A percentile compares a stretch with the other conserved stretches of the same genome.
Evolutionary conservation across 2,329 filamentous ascomycete species (phyloP).

Genomic region (Fusarium sp.): DNA sequence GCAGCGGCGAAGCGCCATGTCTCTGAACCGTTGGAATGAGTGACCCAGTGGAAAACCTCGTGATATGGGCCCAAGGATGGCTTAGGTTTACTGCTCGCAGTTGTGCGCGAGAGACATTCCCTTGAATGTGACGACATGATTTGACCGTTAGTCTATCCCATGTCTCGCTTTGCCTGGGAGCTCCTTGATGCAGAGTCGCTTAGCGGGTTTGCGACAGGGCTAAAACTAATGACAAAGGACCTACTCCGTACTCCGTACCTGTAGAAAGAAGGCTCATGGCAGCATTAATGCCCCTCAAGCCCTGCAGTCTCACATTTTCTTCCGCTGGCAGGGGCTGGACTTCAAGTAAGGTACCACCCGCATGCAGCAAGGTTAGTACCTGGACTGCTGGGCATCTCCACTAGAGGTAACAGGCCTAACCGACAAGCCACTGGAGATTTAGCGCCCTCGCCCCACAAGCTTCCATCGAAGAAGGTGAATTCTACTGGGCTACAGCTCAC

Average conservation of each 20-base stretch:
- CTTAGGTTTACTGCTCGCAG: constrained; percentile 4
- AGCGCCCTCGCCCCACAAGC: constrained; percentile 41
- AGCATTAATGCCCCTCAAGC: constrained; percentile 25
- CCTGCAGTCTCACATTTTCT: constrained; percentile 25
- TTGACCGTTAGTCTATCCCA: constrained; percentile 1
- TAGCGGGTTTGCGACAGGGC: constrained; percentile 13
- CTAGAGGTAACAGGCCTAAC: constrained; percentile 33
- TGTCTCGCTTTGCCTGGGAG: constrained; percentile 6
- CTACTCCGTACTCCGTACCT: too few species aligned
- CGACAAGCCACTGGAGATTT: constrained; percentile 39
- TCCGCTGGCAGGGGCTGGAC: constrained; percentile 21
- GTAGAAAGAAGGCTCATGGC: constrained; percentile 3
- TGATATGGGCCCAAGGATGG: constrained; percentile 16
- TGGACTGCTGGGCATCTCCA: constrained; percentile 17
- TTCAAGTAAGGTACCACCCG: constrained; percentile 37
- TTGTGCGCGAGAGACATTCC: constrained; percentile 1
- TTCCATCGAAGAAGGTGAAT: constrained; percentile 30
- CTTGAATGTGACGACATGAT: constrained; percentile 2
- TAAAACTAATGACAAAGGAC: constrained; percentile 10
- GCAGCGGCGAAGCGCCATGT: constrained; percentile 41
- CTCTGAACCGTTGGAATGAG: constrained; percentile 40
- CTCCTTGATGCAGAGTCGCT: constrained; percentile 20
- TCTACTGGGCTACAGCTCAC: constrained; percentile 14
- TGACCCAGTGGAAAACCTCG: constrained; percentile 6
- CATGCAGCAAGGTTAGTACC: constrained; percentile 37